Evolutionary conservation across 2,329 filamentous ascomycete species (phyloP).

Genomic region (Neofusicoccum umdonicola): DNA sequence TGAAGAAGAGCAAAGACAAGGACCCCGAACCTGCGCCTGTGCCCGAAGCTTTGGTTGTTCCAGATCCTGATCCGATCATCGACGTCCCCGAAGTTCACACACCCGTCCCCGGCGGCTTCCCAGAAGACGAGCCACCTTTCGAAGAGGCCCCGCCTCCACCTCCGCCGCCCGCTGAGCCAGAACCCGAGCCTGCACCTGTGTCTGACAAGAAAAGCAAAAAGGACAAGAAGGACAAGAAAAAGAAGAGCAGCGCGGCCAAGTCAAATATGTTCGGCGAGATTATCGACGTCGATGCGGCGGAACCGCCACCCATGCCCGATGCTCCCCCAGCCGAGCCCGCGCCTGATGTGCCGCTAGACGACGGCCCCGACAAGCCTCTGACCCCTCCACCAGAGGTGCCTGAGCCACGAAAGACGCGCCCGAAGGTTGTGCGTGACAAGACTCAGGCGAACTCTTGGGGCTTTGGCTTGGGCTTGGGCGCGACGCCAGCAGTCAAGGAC

Average conservation of each 20-base stretch:
- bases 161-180: slow-evolving; percentile 20
- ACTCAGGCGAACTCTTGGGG: slow-evolving; percentile 69
- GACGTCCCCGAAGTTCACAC: slow-evolving; percentile 29
- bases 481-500: slow-evolving; percentile 43
- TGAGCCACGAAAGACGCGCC: slow-evolving; percentile 69
- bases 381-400: slow-evolving; percentile 52
- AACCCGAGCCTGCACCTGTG: slow-evolving; percentile 20
- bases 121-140: slow-evolving; percentile 36
- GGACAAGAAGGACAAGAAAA: slow-evolving; percentile 28
- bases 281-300: background rate
- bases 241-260: slow-evolving; percentile 32
- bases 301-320: background rate
- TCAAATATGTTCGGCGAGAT: slow-evolving; percentile 26
- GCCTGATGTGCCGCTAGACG: slow-evolving; percentile 23
- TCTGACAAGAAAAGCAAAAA: slow-evolving; percentile 9
- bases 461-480: slow-evolving; percentile 57
- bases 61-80: slow-evolving; percentile 16
- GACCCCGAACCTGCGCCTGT: background rate
- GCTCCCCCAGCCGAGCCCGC: slow-evolving; percentile 27
- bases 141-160: slow-evolving; percentile 17
- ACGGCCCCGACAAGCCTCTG: slow-evolving; percentile 36
- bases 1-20: slow-evolving; percentile 17
- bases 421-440: slow-evolving; percentile 70
- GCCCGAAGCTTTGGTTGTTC: background rate
- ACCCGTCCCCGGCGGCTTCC: slow-evolving; percentile 48